phyloP scores from a whole-genome alignment of 345 rosid species.

The Punica granatum region DNA sequence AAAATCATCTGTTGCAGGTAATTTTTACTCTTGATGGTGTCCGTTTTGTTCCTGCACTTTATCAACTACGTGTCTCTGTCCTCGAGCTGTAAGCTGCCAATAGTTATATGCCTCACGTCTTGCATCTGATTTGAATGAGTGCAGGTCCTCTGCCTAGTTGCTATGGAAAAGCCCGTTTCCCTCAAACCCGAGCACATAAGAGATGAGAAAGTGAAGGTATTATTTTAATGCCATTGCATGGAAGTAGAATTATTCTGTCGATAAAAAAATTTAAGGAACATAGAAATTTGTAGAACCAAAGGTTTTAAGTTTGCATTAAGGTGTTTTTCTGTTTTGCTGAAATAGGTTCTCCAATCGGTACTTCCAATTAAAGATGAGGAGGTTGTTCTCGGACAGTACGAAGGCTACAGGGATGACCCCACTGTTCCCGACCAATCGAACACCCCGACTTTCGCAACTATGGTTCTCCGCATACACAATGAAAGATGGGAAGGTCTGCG shows the following conservation, averaged over 20 bases:
- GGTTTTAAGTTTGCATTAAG: not conserved
- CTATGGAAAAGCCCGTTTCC: slow-evolving; percentile 97
- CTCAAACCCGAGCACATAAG: slow-evolving; percentile 97
- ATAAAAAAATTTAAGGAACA: not conserved
- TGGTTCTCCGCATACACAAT: slow-evolving; percentile 74
- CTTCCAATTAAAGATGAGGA: slow-evolving; percentile 87
- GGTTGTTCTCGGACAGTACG: slow-evolving; percentile 92
- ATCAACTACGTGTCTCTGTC: not conserved
- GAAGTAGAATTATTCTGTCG: slow-evolving; percentile 3
- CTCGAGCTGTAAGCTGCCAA: not conserved
- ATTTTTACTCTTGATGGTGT: slow-evolving; percentile 9
- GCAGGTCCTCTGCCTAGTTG: slow-evolving; percentile 89
- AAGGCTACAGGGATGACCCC: slow-evolving; percentile 87
- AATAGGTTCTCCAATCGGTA: slow-evolving; percentile 91
- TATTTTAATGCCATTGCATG: slow-evolving; percentile 5
- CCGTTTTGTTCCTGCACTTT: not conserved
- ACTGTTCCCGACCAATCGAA: slow-evolving; percentile 90
- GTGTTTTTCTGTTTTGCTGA: not conserved
- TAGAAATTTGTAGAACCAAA: not conserved
- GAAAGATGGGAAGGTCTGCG: slow-evolving; percentile 98
- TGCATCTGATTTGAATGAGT: slow-evolving; percentile 13
- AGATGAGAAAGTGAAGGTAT: slow-evolving; percentile 97
- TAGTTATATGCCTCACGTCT: not conserved
- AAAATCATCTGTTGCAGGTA: slow-evolving; percentile 95
- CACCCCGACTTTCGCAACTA: slow-evolving; percentile 92